Conservation (phyloP, 2,329 filamentous ascomycete genomes). For the Cylindrodendrum hubeiense region DNA sequence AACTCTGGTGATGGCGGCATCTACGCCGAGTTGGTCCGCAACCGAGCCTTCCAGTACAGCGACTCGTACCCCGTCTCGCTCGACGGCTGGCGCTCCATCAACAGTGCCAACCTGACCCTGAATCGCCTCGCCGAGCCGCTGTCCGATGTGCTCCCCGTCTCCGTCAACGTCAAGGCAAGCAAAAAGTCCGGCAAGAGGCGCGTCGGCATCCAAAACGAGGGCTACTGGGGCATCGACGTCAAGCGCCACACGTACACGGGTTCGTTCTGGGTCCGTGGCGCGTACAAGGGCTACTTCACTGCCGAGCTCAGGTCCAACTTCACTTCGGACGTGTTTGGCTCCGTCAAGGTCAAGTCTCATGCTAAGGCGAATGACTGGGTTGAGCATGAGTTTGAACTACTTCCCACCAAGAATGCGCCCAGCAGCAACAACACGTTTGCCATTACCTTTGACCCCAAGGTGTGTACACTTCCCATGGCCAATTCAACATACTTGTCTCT, state of each 20-base stretch:
- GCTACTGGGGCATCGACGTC: conserved; percentile 70
- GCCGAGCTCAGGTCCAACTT: conserved; percentile 60
- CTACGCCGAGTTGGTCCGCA: conserved; percentile 78
- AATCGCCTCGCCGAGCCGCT: conserved; percentile 61
- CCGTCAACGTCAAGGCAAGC: conserved; percentile 58
- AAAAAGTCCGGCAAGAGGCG: conserved; percentile 41
- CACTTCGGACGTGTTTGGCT: conserved; percentile 59
- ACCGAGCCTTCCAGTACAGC: conserved; percentile 75
- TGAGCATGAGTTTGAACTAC: conserved; percentile 62
- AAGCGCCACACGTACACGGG: conserved; percentile 61
- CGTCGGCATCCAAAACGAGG: conserved; percentile 64
- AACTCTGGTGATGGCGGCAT: conserved; percentile 79
- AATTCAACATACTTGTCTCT: too few relatives aligned
- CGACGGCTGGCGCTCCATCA: conserved; percentile 59
- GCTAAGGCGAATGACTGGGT: conserved; percentile 59
- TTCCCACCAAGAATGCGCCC: conserved; percentile 59
- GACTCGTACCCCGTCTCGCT: conserved; percentile 57
- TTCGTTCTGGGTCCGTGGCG: conserved; percentile 66
- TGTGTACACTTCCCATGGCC: neutral
- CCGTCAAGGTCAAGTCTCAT: conserved; percentile 59
- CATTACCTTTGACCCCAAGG: conserved; percentile 62
- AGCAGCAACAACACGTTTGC: conserved; percentile 68
- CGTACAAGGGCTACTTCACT: conserved; percentile 60
- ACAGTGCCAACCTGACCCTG: conserved; percentile 59
- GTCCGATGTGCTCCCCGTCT: conserved; percentile 64